Base-by-base conservation (phyloP, 23 red algal genomes). In the Agarophyton chilense region DNA sequence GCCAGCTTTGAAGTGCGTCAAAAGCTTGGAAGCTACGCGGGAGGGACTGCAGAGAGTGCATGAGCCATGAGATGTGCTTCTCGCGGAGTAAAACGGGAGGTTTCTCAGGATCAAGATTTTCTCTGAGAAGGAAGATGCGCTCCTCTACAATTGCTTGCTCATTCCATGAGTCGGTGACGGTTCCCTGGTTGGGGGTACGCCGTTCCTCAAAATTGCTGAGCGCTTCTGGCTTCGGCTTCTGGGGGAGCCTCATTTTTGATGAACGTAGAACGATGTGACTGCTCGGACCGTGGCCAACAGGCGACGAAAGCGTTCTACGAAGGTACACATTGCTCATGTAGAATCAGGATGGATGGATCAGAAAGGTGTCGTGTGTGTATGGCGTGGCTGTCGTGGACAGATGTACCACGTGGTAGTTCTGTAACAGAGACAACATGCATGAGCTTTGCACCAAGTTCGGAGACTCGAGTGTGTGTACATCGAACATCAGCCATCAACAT, bases 1-100 rank as follows among this genome's bases (percentile, higher is more conserved):
- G 53, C 96, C 96, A 98, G 7, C 89, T 72, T 68, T 98, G 96
- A 24, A 89, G 70, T 17, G 89, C 78, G 52, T 98, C 93, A 66
- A 95, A 91, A 1, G 83, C 55, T 21, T 71, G 28, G 56, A 50
- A 86, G 21, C 80, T 46, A 4, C 68, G 90, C 17, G 90, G 79
- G 2, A 85, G 58, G 13, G 31, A 35, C 29, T 77, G 47, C n/a
- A 75, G 81, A 52, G 46, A 44, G 65, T 45, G 90, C 55, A 43
- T 56, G 36, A 68, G 41, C 64, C 78, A 84, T 25, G 72, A 47
- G 18, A 67, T 41, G 25, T 90, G 75, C 40, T 52, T 81, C 14
- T 90, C 73, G 8, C 86, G 52, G 9, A 67, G 40, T 12, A 90
- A 54, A 4, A 68, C 18, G 6, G 36, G 53, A 2, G 86, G 55